Evolutionary conservation across 2,329 filamentous ascomycete genomes (phyloP).

Genomic region (Colletotrichum simmondsii): DNA sequence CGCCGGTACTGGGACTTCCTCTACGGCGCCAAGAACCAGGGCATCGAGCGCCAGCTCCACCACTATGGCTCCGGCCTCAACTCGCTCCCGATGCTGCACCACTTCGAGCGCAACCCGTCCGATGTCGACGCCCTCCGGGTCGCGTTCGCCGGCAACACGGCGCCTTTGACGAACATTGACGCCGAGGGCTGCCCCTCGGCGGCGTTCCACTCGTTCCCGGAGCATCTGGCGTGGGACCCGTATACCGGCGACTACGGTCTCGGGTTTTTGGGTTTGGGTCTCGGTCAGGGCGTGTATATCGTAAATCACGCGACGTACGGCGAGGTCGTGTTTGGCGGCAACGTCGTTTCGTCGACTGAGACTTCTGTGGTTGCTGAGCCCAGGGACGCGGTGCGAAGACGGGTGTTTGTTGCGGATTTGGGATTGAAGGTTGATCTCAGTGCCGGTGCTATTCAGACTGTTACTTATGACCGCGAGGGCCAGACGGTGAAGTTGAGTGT

Average conservation of each 20-base stretch:
- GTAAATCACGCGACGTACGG: constrained; percentile 56
- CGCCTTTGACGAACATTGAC: constrained; percentile 66
- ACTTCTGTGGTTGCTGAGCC: constrained; percentile 48
- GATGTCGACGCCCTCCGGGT: constrained; percentile 63
- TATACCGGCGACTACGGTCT: constrained; percentile 69
- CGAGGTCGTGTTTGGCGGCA: constrained; percentile 61
- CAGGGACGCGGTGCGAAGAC: constrained; percentile 57
- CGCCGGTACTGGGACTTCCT: constrained; percentile 68
- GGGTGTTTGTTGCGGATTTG: constrained; percentile 59
- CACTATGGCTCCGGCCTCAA: constrained; percentile 72
- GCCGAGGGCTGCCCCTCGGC: constrained; percentile 63
- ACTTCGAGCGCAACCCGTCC: constrained; percentile 57
- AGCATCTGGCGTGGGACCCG: constrained; percentile 65
- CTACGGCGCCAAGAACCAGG: constrained; percentile 50
- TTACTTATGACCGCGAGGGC: constrained; percentile 8
- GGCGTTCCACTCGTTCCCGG: constrained; percentile 67
- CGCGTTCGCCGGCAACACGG: constrained; percentile 64
- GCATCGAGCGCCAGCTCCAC: constrained; percentile 64
- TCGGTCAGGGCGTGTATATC: constrained; percentile 62
- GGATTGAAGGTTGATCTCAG: constrained; percentile 50
- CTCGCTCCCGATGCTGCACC: constrained; percentile 62
- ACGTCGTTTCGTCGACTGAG: constrained; percentile 40
- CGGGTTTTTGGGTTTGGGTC: constrained; percentile 61
- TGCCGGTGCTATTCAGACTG: constrained; percentile 51
- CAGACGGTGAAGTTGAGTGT: constrained; percentile 14